phyloP scores from a whole-genome alignment of 345 rosid species.

The Eucalyptus pauciflora region DNA sequence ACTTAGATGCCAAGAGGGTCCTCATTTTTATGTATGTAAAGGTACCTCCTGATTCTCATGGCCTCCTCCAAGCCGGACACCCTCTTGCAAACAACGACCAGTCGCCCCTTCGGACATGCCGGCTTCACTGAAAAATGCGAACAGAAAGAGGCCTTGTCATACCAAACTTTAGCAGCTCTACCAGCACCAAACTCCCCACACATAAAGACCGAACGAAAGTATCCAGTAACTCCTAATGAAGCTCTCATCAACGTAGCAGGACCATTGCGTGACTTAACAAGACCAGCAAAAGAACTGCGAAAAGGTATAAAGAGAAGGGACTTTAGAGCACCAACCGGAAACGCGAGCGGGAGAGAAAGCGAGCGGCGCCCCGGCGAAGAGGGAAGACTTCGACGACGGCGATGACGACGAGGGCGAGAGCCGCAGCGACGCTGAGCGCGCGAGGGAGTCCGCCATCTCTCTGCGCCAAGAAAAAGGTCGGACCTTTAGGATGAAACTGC shows the following conservation, averaged over 20 bases:
- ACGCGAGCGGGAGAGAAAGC: conserved; percentile 14
- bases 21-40: not conserved
- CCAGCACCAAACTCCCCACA: not conserved
- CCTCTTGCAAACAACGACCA: conserved; percentile 35
- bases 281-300: not conserved
- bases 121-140: not conserved
- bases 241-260: not conserved
- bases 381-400: conserved; percentile 11
- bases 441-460: not conserved
- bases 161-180: not conserved
- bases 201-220: not conserved
- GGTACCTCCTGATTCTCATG: conserved; percentile 57
- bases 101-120: not conserved
- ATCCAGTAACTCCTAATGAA: not conserved
- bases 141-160: not conserved
- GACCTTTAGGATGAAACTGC: not conserved
- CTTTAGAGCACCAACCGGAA: conserved; percentile 13
- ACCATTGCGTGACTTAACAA: not conserved
- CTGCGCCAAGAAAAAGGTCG: not conserved
- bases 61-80: conserved; percentile 61
- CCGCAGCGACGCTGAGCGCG: conserved; percentile 4
- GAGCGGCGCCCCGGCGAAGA: conserved; percentile 22
- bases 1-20: not conserved
- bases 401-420: conserved; percentile 15
- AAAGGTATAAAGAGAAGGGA: not conserved